A percentile compares a stretch with the other conserved stretches of the same genome.
Evolutionary conservation across 1,284 basidiomycete species (phyloP).

Genomic region (Naganishia cerealis): DNA sequence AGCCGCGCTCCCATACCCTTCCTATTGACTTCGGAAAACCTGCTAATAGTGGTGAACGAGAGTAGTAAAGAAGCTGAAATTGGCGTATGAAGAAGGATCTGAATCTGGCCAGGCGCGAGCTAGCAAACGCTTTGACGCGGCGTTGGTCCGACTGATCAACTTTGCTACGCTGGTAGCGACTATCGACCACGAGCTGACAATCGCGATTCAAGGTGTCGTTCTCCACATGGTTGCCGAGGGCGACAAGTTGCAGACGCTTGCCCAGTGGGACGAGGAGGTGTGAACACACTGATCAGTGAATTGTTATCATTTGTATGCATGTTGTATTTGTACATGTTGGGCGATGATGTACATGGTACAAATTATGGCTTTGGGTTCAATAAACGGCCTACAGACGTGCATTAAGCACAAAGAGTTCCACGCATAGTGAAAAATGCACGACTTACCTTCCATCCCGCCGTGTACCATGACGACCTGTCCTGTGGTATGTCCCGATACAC

Average conservation of each 20-base stretch:
- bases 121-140: not conserved
- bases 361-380: constrained; percentile 26
- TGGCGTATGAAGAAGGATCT: constrained; percentile 17
- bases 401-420: not conserved
- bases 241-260: not conserved
- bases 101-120: not conserved
- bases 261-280: not conserved
- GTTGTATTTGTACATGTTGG: not conserved
- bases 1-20: not conserved
- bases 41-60: not conserved
- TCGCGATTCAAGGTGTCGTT: constrained; percentile 8
- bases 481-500: constrained; percentile 68
- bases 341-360: not conserved
- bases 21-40: not conserved
- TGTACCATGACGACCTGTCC: constrained; percentile 70
- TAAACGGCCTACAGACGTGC: constrained; percentile 14
- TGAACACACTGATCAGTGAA: not conserved
- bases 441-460: constrained; percentile 71
- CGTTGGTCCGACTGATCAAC: constrained; percentile 8
- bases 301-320: not conserved
- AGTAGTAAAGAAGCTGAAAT: constrained; percentile 10
- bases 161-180: constrained; percentile 20
- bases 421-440: not conserved
- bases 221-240: constrained; percentile 14
- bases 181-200: constrained; percentile 4